Conservation (phyloP, 2,329 filamentous ascomycete species). For the Arachnomyces sp. region DNA sequence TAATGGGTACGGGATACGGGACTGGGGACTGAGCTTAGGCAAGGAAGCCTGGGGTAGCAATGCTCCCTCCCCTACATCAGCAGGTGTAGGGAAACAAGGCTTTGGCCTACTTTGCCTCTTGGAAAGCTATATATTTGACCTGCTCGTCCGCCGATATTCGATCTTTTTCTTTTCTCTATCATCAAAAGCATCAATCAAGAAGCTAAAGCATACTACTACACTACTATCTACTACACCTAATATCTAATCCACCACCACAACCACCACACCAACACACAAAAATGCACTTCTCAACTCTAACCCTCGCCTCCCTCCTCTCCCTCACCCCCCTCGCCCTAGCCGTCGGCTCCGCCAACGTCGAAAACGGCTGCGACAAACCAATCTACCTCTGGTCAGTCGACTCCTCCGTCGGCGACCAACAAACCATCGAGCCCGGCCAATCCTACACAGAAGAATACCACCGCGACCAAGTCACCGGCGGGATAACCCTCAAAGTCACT, state of each 20-base stretch:
- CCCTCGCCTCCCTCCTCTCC: constrained; percentile 10
- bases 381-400: constrained; percentile 34
- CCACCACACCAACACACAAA: constrained; percentile 1
- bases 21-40: too few species aligned
- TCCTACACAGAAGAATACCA: constrained; percentile 29
- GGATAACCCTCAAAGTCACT: constrained; percentile 37
- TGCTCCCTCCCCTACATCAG: too few species aligned
- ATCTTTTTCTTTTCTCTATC: too few species aligned
- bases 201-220: too few species aligned
- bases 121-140: too few species aligned
- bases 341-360: constrained; percentile 26
- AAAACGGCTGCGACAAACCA: constrained; percentile 25
- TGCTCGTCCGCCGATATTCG: too few species aligned
- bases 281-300: constrained; percentile 11
- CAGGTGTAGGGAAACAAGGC: too few species aligned
- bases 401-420: constrained; percentile 16
- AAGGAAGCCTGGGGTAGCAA: too few species aligned
- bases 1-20: too few species aligned
- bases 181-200: too few species aligned
- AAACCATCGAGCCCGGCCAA: constrained; percentile 20
- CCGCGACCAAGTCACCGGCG: constrained; percentile 30
- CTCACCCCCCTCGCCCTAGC: constrained; percentile 22
- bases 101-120: too few species aligned
- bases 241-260: neutral
- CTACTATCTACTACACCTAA: neutral